Evolutionary conservation across 1,284 basidiomycete species (phyloP), one percentile per base, ranked within the genome.

Genomic region (Heterobasidion parviporum): DNA sequence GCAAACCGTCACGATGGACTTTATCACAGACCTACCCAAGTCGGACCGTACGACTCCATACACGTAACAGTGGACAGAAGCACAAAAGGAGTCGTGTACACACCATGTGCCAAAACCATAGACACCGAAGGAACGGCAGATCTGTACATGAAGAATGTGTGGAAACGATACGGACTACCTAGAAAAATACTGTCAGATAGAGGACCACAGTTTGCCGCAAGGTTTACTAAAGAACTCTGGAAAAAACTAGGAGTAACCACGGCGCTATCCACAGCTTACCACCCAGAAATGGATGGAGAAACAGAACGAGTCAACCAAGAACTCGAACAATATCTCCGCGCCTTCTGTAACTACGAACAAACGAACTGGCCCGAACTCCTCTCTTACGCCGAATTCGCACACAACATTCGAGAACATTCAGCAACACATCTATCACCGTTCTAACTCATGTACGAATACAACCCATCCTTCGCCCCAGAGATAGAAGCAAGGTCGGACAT

Each of bases 271-370:
- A 50, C 41, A 3, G 53, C 56, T 1, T 57, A 57, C n/a, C 56
- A 57, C 20, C 56, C 56, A 2, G 35, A 51, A 15, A 50, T 35
- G 1, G 49, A 57, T 38, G 43, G 52, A 48, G 54, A 64, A 46
- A 59, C 56, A 5, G 58, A 62, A 52, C 20, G 53, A 0, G 48
- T 55, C 2, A 61, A 62, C 41, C 58, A 59, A 49, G 51, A 56
- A 43, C 18, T 61, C 0, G 54, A 61, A 38, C 20, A 43, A 26
- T 55, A 51, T 32, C 48, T 62, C 0, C 43, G 48, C 3, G 50
- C 50, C 6, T 58, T 58, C 52, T 60, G 57, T 35, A 47, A 35
- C 15, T 14, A n/a, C 47, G n/a, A 56, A 18, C 54, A 52, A 10
- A 34, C 54, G n/a, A 45, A 58, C 12, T 61, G 61, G 60, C 36